Base-by-base conservation (phyloP, 1,284 basidiomycete genomes). In the Afroboletus lepidellus region DNA sequence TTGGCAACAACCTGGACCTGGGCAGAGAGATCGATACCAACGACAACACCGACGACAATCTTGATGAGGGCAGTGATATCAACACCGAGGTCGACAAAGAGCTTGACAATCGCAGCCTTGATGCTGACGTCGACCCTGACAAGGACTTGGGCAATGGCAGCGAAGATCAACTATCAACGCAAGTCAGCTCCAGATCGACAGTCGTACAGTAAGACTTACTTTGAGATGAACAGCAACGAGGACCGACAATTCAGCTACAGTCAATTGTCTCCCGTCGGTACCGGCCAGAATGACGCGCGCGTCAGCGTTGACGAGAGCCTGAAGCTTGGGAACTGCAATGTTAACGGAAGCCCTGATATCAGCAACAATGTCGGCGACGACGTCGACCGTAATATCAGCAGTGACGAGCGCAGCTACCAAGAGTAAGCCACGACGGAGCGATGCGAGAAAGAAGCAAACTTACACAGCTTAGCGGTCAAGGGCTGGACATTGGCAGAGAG, bases 301-400 rank as follows among this genome's bases (percentile, higher is more conserved):
- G 7, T 67, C 60, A 30, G 61, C 53, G 41, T 72, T 72, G 41
- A 65, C 60, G 38, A 77, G 73, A 18, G 50, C 60, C 49, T 74
- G 56, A 34, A 78, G 55, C 21, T 66, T 55, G 39, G 55, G 46
- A 41, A 73, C 50, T 11, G 72, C 72, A 18, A 44, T 55, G 34
- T 52, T 50, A 29, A 77, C 50, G 36, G 69, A 55, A 30, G 23
- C 49, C 56, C 71, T 67, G 57, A 76, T 66, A 18, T 69, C 54
- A 18, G 52, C 42, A 41, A 72, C 56, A 46, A 72, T 59, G 44
- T 53, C 61, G 3, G 53, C 55, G 32, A 77, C 38, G 18, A 57
- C 53, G 15, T 64, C 63, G 30, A 65, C 54, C 3, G 72, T 72
- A 29, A 56, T 62, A 60, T 73, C 72, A 18, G 56, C 56, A 18